Percentiles rank a stretch among this genome's conserved stretches.
These are phyloP conservation scores for Cryphonectria parasitica DNA, from an alignment of 2,329 filamentous ascomycete genomes.

Conservation along the genomic window DNA sequence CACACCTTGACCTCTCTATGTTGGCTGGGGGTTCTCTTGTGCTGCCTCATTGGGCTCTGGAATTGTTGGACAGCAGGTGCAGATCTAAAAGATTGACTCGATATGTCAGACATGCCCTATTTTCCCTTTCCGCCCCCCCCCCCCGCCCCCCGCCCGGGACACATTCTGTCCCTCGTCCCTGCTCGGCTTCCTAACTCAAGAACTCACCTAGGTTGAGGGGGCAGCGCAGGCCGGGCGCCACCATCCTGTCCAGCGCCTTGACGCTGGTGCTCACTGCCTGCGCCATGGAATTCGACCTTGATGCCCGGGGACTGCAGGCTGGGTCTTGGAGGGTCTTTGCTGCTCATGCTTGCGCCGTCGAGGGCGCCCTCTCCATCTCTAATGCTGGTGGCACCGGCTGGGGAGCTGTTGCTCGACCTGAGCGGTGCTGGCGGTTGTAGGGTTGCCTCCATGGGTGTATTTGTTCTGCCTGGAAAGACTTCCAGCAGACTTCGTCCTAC, in stretches of 20 bases:
- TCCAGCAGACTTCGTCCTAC: background rate
- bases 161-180: background rate
- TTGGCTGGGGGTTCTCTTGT: conserved; percentile 59
- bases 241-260: conserved; percentile 18
- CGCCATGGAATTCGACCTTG: conserved; percentile 42
- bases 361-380: background rate
- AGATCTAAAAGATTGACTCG: conserved; percentile 41
- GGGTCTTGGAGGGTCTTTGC: conserved; percentile 23
- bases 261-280: conserved; percentile 17
- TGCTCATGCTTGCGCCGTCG: conserved; percentile 4
- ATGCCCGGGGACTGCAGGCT: conserved; percentile 45
- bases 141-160: background rate
- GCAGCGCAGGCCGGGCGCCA: conserved; percentile 39
- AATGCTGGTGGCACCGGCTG: background rate
- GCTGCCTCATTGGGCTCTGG: conserved; percentile 60
- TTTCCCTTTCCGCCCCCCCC: background rate
- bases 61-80: conserved; percentile 48
- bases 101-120: conserved; percentile 15
- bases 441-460: conserved; percentile 16
- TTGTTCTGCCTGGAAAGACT: background rate
- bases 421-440: conserved; percentile 12
- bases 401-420: conserved; percentile 19
- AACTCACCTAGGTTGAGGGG: conserved; percentile 48
- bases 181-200: background rate
- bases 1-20: conserved; percentile 63